Conservation (phyloP, 768 basidiomycete species). For the Solioccasus polychromus region DNA sequence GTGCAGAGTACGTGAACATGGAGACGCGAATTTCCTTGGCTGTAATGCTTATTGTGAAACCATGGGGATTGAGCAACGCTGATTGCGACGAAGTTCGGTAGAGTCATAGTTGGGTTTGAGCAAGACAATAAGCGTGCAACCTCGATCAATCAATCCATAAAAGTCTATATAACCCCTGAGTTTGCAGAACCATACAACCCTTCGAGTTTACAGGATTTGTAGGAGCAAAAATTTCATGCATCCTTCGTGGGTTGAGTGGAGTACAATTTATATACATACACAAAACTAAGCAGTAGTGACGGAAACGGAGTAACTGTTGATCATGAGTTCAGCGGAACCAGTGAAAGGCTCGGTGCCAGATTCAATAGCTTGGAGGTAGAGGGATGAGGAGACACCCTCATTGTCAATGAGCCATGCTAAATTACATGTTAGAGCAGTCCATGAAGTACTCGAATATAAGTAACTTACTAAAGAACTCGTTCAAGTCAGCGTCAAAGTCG, state of each 20-base stretch:
- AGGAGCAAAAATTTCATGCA: no score
- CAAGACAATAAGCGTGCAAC: constrained; percentile 24
- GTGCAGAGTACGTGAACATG: constrained; percentile 18
- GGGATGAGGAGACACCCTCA: constrained; percentile 46
- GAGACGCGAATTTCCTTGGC: constrained; percentile 16
- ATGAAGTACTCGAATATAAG: not conserved
- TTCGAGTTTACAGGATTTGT: no score
- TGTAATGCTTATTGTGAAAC: constrained; percentile 28
- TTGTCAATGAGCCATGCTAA: constrained; percentile 46
- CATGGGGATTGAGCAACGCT: constrained; percentile 23
- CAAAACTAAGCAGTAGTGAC: constrained; percentile 17
- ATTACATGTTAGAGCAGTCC: not conserved
- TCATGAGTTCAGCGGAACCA: constrained; percentile 47
- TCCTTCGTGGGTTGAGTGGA: no score
- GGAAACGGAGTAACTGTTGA: constrained; percentile 39
- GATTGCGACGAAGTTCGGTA: not conserved
- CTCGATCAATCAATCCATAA: constrained; percentile 1
- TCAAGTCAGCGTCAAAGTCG: constrained; percentile 50
- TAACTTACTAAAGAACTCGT: constrained; percentile 50
- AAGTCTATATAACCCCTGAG: constrained; percentile 1
- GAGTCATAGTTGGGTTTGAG: constrained; percentile 10
- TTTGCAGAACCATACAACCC: not conserved
- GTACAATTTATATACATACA: not conserved
- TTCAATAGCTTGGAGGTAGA: constrained; percentile 53
- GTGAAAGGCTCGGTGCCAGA: constrained; percentile 55